Percentiles rank a stretch among this genome's conserved stretches.
These are phyloP conservation scores for Mycosphaerella sp. DNA, from an alignment of 2,329 filamentous ascomycete genomes.

Conservation along the genomic window DNA sequence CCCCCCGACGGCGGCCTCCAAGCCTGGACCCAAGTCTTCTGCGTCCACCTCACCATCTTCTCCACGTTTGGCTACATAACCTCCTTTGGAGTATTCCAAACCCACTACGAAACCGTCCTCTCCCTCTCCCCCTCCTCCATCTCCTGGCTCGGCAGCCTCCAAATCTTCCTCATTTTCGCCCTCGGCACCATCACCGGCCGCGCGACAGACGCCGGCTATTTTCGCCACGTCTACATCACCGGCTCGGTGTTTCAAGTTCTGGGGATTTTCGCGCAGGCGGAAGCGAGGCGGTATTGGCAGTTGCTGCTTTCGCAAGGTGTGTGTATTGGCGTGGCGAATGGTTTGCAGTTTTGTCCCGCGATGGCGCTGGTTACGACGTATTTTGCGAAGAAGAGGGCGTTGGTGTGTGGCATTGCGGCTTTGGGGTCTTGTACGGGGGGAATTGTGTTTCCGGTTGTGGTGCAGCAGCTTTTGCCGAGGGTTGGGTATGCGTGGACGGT, in stretches of 20 bases:
- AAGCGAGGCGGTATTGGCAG: conserved; percentile 49
- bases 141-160: conserved; percentile 49
- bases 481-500: conserved; percentile 54
- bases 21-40: conserved; percentile 33
- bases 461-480: conserved; percentile 43
- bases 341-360: conserved; percentile 58
- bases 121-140: conserved; percentile 41
- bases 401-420: conserved; percentile 56
- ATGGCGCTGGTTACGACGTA: conserved; percentile 63
- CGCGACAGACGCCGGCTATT: conserved; percentile 48
- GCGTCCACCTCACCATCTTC: conserved; percentile 32
- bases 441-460: conserved; percentile 49
- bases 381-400: conserved; percentile 50
- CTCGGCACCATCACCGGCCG: conserved; percentile 49
- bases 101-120: conserved; percentile 39
- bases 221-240: conserved; percentile 40
- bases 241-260: conserved; percentile 45
- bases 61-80: conserved; percentile 30
- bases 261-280: conserved; percentile 49
- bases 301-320: conserved; percentile 49
- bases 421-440: conserved; percentile 54
- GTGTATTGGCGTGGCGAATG: conserved; percentile 51
- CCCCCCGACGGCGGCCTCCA: conserved; percentile 40
- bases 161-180: conserved; percentile 49
- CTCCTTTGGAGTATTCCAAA: conserved; percentile 39